Evolutionary conservation across 768 basidiomycete genomes (phyloP), one percentile per base, ranked within the genome.

Genomic region (Pulveroboletus frians): DNA sequence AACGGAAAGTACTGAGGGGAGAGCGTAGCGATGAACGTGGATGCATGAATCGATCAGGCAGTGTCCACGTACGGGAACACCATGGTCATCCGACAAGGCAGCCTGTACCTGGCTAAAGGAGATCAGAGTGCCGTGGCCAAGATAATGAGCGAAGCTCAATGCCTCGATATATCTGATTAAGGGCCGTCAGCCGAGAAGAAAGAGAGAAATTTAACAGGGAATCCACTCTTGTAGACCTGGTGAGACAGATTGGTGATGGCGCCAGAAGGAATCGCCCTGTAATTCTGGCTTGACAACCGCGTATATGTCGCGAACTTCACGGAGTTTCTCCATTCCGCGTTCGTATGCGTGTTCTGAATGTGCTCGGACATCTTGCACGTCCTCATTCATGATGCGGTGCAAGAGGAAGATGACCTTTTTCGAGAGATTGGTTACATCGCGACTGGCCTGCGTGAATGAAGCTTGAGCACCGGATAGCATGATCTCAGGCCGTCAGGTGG

Each of bases 371-470:
- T 63, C 55, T 45, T 58, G 43, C 15, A 61, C 63, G 14, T 73
- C 71, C 46, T 78, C 76, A 31, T 71, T 73, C 56, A 76, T 68
- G 50, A 84, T 71, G 43, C 92, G 85, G 61, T 97, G 95, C 4
- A 97, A 75, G 35, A 91, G 81, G 64, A 98, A 98, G 54, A 99
- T 97, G 55, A 83, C 75, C 69, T 91, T 94, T 68, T 99, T 99
- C 44, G 92, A 92, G 31, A 88, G 75, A 57, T 84, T 88, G 21
- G 94, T 97, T 43, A 92, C 79, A 69, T 96, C 93, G 31, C 95
- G 83, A 62, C 83, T 85, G 34, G 79, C 76, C 88, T 91, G 65
- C 39, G 40, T 29, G 14, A 37, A 49, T 27, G 36, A 45, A 45
- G 37, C 17, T 41, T 48, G 35, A 55, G 52, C 42, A 27, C 26